Evolutionary conservation across 495 filamentous ascomycete genomes (phyloP), one percentile per base, ranked within the genome.

Genomic region (Penicillium daleae): DNA sequence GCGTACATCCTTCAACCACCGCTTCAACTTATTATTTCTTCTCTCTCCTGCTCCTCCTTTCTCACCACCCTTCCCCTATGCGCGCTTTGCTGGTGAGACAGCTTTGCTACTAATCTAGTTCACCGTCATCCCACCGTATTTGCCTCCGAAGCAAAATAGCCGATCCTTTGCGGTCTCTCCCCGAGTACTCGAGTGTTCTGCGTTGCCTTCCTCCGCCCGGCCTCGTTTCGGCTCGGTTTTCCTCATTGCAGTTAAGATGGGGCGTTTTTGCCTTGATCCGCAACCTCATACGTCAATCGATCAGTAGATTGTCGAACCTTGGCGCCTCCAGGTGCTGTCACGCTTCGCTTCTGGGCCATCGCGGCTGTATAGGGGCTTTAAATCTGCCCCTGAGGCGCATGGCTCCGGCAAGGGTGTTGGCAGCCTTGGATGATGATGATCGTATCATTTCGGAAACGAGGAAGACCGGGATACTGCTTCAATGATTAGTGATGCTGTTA

Each of bases 231-330:
- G 13, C 49, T 52, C 26, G 26, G 15, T 52, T 31, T 52, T 52
- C 49, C 49, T 52, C n/a, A 52, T 52, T 51, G 26, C 12, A 52
- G 24, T 52, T 52, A 26, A 52, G 49, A 52, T 52, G 6, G 49
- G 49, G 49, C 49, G 26, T 31, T 52, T 52, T 52, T 31, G 26
- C 15, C 49, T 52, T 52, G 49, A 52, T 52, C 8, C 49, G n/a
- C 29, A 52, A 31, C 49, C 49, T 52, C 49, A 31, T 8, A 52
- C 29, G 26, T 52, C 49, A 31, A 32, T 52, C 15, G 49, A 2
- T 52, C 8, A n/a, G 49, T 19, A 26, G 26, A 32, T 52, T 26
- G 26, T 52, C 15, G 26, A 52, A 52, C 35, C 35, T 49, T 5
- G 44, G 44, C 44, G 24, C 44, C 44, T 49, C 44, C 21, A 26